Percentiles rank a stretch among this genome's conserved stretches.
Conservation (phyloP, 805 yeast genomes). For the Tetrapisispora fleetii region DNA sequence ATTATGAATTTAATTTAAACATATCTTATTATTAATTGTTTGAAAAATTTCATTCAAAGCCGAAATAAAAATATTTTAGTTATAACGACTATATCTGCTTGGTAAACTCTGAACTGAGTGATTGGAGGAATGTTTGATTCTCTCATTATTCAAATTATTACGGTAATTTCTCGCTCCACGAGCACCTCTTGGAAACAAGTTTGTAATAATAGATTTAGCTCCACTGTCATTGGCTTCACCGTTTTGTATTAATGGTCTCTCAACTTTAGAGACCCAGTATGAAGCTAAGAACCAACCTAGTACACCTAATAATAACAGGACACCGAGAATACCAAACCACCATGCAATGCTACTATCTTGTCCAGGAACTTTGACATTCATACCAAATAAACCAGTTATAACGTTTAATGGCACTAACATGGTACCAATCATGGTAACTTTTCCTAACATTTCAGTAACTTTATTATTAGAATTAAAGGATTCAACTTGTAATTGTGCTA, state of each 20-base stretch:
- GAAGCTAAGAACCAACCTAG: conserved; percentile 34
- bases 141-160: background rate
- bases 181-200: conserved; percentile 13
- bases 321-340: conserved; percentile 61
- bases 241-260: conserved; percentile 23
- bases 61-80: conserved; percentile 1
- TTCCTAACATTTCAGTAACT: conserved; percentile 78
- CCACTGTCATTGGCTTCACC: conserved; percentile 29
- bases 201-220: conserved; percentile 28
- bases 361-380: conserved; percentile 90
- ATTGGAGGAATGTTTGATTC: conserved; percentile 3
- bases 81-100: conserved; percentile 15
- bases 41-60: background rate
- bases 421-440: conserved; percentile 85
- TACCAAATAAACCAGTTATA: conserved; percentile 87
- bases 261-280: conserved; percentile 29
- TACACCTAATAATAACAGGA: conserved; percentile 35
- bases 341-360: conserved; percentile 39
- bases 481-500: conserved; percentile 91
- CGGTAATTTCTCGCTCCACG: conserved; percentile 3
- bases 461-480: conserved; percentile 77
- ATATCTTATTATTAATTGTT: too few relatives aligned
- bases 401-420: conserved; percentile 82
- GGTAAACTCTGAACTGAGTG: conserved; percentile 15
- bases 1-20: too few relatives aligned